Conservation (phyloP, 371 early-diverging fungal species). For the Mucor mucedo region DNA sequence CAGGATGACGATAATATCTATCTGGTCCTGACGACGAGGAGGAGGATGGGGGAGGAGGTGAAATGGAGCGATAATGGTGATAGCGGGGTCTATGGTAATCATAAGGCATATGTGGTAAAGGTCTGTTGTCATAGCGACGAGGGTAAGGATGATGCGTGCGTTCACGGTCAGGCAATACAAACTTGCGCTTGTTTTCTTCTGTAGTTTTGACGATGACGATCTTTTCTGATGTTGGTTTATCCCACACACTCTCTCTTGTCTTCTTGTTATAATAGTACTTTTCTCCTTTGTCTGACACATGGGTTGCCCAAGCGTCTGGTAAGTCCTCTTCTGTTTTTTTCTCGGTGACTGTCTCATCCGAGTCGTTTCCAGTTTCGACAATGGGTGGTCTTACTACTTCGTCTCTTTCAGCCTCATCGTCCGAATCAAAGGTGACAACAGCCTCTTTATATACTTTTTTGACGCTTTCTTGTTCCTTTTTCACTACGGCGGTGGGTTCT, state of each 20-base stretch:
- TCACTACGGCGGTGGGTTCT: background rate
- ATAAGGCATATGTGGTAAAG: background rate
- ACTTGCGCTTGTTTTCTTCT: background rate
- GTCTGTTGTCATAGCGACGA: constrained; percentile 2
- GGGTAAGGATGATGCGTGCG: background rate
- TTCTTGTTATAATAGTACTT: constrained; percentile 19
- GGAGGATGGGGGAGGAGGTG: background rate
- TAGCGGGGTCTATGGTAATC: background rate
- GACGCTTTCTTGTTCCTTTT: background rate
- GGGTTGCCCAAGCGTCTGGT: constrained; percentile 9
- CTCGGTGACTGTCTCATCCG: background rate
- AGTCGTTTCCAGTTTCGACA: background rate
- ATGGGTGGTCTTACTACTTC: background rate
- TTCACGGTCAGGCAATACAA: background rate
- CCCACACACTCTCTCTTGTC: constrained; percentile 23
- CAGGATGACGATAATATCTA: too few relatives aligned
- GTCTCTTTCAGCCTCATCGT: constrained; percentile 9
- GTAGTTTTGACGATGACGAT: background rate
- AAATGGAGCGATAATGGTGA: background rate
- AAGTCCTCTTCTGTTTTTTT: background rate
- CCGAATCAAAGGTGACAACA: constrained; percentile 13
- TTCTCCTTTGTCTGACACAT: constrained; percentile 13
- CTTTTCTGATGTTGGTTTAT: constrained; percentile 9
- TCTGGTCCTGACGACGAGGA: too few relatives aligned
- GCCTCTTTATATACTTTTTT: constrained; percentile 7